These are phyloP conservation scores for Leccinum uliginosum DNA, from an alignment of 768 basidiomycete genomes.

Conservation along the genomic window DNA sequence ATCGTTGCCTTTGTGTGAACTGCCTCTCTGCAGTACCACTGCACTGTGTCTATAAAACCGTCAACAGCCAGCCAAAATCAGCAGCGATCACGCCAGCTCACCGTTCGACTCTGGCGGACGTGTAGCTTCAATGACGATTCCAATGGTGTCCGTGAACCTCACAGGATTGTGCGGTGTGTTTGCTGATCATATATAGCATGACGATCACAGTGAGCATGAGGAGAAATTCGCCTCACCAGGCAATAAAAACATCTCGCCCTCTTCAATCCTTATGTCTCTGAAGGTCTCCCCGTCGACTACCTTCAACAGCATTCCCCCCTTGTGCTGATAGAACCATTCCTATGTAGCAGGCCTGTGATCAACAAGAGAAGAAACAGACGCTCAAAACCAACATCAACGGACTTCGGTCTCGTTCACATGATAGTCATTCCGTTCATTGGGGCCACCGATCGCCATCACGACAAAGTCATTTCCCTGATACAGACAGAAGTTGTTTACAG, in stretches of 20 bases:
- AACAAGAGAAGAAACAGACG: neutral
- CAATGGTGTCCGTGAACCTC: conserved; percentile 84
- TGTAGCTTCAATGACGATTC: conserved; percentile 85
- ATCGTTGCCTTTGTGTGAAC: conserved; percentile 63
- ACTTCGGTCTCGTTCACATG: conserved; percentile 96
- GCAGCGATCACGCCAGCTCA: conserved; percentile 29
- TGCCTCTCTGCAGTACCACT: conserved; percentile 83
- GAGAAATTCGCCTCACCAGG: conserved; percentile 54
- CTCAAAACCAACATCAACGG: conserved; percentile 4
- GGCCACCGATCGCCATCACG: conserved; percentile 96
- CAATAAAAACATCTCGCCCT: conserved; percentile 95
- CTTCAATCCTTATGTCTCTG: conserved; percentile 82
- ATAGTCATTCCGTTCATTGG: conserved; percentile 91
- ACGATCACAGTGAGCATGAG: neutral
- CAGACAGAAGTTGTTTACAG: conserved; percentile 88
- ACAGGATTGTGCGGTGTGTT: conserved; percentile 98
- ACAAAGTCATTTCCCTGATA: conserved; percentile 82
- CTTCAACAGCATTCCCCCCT: conserved; percentile 87
- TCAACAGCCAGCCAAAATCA: neutral
- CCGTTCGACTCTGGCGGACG: conserved; percentile 74
- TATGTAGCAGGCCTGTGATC: conserved; percentile 23
- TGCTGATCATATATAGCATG: conserved; percentile 40
- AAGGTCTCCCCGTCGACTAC: conserved; percentile 79
- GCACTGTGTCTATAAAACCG: conserved; percentile 64
- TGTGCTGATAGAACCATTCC: conserved; percentile 99